Evolutionary conservation across 495 filamentous ascomycete genomes (phyloP), one percentile per base, ranked within the genome.

Genomic region (Lentithecium fluviatile): DNA sequence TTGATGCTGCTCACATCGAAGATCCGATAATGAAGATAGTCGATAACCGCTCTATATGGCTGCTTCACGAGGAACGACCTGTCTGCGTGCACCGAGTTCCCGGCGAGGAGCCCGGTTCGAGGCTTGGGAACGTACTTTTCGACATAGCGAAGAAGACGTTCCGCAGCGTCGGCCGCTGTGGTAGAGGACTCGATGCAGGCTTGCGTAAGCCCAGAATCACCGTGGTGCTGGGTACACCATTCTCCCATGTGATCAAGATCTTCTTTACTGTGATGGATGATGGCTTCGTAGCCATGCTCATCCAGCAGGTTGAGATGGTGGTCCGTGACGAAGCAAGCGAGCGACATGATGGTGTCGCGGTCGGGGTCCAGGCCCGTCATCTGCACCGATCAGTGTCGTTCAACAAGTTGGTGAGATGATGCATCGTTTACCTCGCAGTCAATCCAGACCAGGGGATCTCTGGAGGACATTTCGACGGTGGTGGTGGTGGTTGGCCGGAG

Each of bases 321-420:
- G 66, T 93, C 84, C 7, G 95, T 98, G 70, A 98, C 82, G 75
- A 95, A 88, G 76, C 94, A 98, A 73, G 87, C 94, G 29, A 98
- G 88, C 70, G 95, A 90, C 64, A 98, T 83, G 68, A 98, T 95
- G 15, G 83, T 81, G 67, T 97, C 95, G 19, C 73, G 82, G 26
- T 87, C 82, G 1, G 84, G 77, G 71, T 96, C 79, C 3, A 98
- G 84, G 2, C 94, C 94, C 2, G 95, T 97, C 94, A 98, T 98
- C 91, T 96, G 62, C 24, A 40, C 19, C n/a, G 7, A 56, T 59
- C n/a, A 56, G 48, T 59, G 8, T 24, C 11, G 43, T 19, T 24
- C 52, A 25, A 55, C 66, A 11, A 55, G 65, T 19, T 40, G 40
- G 52, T 40, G 50, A 29, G 46, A 34, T 13, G 42, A n/a, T 38